Base-by-base conservation (phyloP, 805 yeast species). In the Candida ficus region DNA sequence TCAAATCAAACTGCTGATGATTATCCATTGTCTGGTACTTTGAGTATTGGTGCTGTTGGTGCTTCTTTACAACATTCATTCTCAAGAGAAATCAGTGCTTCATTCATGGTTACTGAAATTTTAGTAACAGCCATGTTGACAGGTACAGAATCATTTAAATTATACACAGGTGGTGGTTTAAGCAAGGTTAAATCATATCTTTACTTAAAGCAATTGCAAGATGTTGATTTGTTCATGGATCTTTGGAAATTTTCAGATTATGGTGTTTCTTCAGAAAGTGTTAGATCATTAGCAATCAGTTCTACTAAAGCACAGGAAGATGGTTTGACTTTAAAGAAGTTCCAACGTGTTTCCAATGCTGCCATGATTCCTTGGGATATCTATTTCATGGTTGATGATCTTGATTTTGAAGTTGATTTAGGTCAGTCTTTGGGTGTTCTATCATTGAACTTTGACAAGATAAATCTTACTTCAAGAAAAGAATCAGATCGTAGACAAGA, bases 61-160 rank as follows among this genome's bases (percentile, higher is more conserved):
- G 84, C 91, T 0, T 79, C 90, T 0, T 64, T 93, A 27, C 96
- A 88, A 53, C 99, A 93, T 60, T 79, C 86, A 13, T 93, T 87
- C 56, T 91, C 98, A 0, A 75, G 95, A 46, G 96, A 88, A 47
- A 73, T 83, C 1, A 88, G 95, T 67, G 95, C 95, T 0, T 79
- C 84, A 3, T 59, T 86, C 22, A 49, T 57, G 2, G 46, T 77
- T 8, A 68, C 76, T 14, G 66, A 70, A 32, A 56, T 81, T 10
- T 54, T 78, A 35, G 25, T 77, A 11, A 70, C 71, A 4, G 67
- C 74, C n/a, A 63, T 75, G 16, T 54, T 80, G 28, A 67, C 73
- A 0, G 70, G 69, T 31, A 63, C 68, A 0, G 64, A 66, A 3
- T 52, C 57, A 1, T 53, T 66, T 12, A 73, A 68, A 32, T 54